Evolutionary conservation across 1,139 yeast genomes (phyloP).

Genomic region (Pichia sp.): DNA sequence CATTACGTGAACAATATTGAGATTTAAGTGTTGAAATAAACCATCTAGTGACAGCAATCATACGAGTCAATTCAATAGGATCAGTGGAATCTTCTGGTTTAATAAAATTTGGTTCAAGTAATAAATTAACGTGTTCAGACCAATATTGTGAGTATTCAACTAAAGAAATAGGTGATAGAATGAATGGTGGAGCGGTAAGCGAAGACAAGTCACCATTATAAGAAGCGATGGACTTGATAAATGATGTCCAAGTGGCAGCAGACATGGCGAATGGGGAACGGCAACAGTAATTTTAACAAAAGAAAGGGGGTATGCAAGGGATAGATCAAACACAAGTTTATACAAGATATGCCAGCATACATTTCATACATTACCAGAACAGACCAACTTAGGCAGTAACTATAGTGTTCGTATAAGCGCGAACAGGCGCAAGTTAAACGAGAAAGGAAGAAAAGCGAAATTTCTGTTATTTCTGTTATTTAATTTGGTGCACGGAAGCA

Average conservation of each 20-base stretch:
- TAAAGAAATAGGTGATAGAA: constrained; percentile 81
- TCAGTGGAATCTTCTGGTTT: constrained; percentile 35
- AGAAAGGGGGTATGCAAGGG: too few species aligned
- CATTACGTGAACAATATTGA: constrained; percentile 90
- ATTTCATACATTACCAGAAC: too few species aligned
- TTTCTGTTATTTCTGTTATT: too few species aligned
- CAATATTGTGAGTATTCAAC: constrained; percentile 89
- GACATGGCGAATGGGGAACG: background rate
- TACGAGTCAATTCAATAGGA: constrained; percentile 46
- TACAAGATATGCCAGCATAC: too few species aligned
- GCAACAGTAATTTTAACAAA: too few species aligned
- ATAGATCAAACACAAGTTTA: too few species aligned
- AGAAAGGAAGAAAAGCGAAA: too few species aligned
- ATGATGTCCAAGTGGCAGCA: constrained; percentile 72
- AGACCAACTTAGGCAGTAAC: too few species aligned
- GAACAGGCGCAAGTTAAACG: too few species aligned
- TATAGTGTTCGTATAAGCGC: too few species aligned
- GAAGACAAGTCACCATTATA: constrained; percentile 93
- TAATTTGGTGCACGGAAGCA: too few species aligned
- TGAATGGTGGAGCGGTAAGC: constrained; percentile 97
- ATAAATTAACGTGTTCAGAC: constrained; percentile 85
- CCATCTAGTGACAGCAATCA: constrained; percentile 83
- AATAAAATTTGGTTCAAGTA: constrained; percentile 61
- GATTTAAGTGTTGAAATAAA: constrained; percentile 85
- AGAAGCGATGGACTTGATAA: constrained; percentile 84